Base-by-base conservation (phyloP, 202 grass and related monocot genomes). In the Schoenoplectus tabernaemontani region DNA sequence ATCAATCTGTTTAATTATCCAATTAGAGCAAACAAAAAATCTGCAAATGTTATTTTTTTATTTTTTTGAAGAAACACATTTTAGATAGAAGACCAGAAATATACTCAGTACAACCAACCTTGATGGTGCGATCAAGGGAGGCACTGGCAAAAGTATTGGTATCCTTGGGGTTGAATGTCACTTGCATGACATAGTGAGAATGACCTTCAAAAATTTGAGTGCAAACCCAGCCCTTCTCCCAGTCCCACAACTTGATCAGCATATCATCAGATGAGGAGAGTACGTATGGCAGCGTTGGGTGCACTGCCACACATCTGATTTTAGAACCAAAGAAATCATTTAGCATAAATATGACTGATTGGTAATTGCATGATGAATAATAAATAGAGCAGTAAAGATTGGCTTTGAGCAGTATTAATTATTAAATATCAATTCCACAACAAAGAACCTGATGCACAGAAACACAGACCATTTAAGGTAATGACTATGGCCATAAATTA, bases 131-230 rank as follows among this genome's bases (percentile, higher is more conserved):
- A 78, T 94, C 92, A 56, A 94, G 92, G 56, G 92, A 94, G 59
- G 92, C 92, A 82, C 92, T 94, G 73, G 92, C 89, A 54, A 91
- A 94, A 51, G 89, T 94, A 68, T 94, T 94, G 54, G 85, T 91
- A 59, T 94, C 92, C 86, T 94, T 94, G 19, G 92, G 92, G 57
- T 94, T 94, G 67, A 94, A 91, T 64, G 92, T 94, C 76, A 94
- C 85, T 76, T 94, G 92, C 92, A 94, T 94, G 67, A 94, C 92
- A 79, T 94, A 94, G 81, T 94, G 92, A 54, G 92, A 94, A 87
- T 94, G 89, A 17, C 92, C 92, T 79, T 94, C 92, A 71, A 94
- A 94, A 68, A 94, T 91, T 87, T 94, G 92, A 82, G 92, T 94
- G 72, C 92, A 94, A 47, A 91, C 85, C 89, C 89, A 94, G 47